Evolutionary conservation across 2,329 filamentous ascomycete genomes (phyloP).

Genomic region (Dothideomycetidae sp.): DNA sequence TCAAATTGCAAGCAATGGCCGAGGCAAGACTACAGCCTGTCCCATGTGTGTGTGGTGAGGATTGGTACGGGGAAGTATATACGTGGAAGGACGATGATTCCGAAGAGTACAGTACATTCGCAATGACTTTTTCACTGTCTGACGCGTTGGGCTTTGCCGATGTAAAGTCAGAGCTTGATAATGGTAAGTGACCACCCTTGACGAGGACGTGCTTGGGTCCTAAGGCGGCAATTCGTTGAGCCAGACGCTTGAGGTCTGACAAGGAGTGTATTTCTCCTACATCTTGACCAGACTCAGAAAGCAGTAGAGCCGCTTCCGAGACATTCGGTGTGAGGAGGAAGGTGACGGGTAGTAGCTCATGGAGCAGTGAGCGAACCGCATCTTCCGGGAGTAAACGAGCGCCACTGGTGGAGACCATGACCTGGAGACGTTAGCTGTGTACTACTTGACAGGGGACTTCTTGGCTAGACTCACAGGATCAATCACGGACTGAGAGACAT

Average conservation of each 20-base stretch:
- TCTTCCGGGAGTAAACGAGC: conserved; percentile 50
- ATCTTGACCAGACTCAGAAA: conserved; percentile 37
- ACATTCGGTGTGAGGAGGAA: conserved; percentile 65
- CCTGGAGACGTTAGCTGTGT: conserved; percentile 35
- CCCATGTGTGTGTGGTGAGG: conserved; percentile 74
- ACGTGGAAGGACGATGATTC: conserved; percentile 35
- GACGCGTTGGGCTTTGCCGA: conserved; percentile 38
- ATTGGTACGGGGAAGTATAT: conserved; percentile 57
- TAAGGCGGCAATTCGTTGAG: conserved; percentile 48
- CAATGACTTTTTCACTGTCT: conserved; percentile 49
- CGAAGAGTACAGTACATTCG: conserved; percentile 62
- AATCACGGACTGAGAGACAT: conserved; percentile 47
- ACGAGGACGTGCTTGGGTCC: conserved; percentile 71
- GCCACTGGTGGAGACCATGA: conserved; percentile 84
- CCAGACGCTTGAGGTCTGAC: conserved; percentile 54
- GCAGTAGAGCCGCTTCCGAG: conserved; percentile 55
- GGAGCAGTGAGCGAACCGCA: conserved; percentile 47
- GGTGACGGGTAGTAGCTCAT: conserved; percentile 48
- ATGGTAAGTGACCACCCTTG: conserved; percentile 82
- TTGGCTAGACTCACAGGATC: conserved; percentile 49
- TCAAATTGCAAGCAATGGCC: conserved; percentile 60
- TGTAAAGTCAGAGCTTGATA: conserved; percentile 28
- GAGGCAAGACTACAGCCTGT: conserved; percentile 90
- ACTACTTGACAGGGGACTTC: not conserved
- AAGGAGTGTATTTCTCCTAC: conserved; percentile 40